Evolutionary conservation across 345 rosid genomes (phyloP), one percentile per base, ranked within the genome.

Genomic region (Citrus glauca): DNA sequence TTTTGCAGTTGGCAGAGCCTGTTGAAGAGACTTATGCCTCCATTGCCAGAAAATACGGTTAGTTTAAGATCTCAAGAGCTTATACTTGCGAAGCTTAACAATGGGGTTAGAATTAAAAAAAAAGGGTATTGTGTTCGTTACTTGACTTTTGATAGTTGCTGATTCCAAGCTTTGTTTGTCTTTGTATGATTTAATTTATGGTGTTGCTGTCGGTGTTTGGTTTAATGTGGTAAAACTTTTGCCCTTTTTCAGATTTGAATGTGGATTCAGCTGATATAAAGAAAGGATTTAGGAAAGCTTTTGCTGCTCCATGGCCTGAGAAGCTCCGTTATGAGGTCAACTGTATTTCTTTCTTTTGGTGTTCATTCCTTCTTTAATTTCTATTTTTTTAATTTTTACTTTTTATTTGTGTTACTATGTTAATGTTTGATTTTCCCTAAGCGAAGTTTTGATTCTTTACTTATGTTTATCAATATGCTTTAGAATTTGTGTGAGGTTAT

Each of bases 311-410:
- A 9, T 95, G 95, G 94, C 93, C 97, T 69, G 86, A 91, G 55
- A 91, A 90, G 74, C 90, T 95, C 73, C 97, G 98, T 74, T 93
- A 93, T 81, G 90, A 93, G 94, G 98, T 94, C 69, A 6, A 6
- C 70, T 50, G 50, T 13, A 53, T 82, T 69, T 48, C 33, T 38
- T 69, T 71, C 42, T 4, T 32, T 35, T 37, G 40, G 9, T 71
- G 60, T 67, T 30, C 64, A 0, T 30, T 30, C 9, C 7, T 53
- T 53, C 8, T 17, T 53, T 45, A 45, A 45, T 45, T 45, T 45
- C 50, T 45, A 11, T 45, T 45, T 13, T 13, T 45, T 42, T 11
- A 11, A 1, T 3, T 42, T 42, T 42, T 42, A 42, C 48, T 42
- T 42, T 10, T 11, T 11, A 45, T 45, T 13, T 45, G 17, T 45